Percentiles rank a stretch among this genome's conserved stretches.
Conservation (phyloP, 441 rosid genomes). For the Aleurites moluccanus region DNA sequence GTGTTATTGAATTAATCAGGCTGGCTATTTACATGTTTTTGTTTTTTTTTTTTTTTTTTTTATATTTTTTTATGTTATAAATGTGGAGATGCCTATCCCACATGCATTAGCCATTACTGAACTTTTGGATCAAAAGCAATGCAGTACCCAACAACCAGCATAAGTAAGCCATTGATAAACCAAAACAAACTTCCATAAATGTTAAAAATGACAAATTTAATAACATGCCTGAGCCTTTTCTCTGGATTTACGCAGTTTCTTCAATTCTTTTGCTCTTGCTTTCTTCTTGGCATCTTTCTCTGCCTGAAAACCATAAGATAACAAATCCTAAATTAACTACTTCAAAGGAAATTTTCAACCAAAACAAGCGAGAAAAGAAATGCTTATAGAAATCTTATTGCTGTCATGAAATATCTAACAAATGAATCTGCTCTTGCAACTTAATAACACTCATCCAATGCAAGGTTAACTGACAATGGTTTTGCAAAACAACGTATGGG, state of each 20-base stretch:
- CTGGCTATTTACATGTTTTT: not conserved
- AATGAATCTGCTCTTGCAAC: not conserved
- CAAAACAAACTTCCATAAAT: not conserved
- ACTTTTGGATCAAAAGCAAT: not conserved
- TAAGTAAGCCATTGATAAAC: conserved; percentile 2
- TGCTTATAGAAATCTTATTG: not conserved
- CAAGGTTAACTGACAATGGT: conserved; percentile 1
- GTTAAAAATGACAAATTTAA: not conserved
- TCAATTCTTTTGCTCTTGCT: conserved; percentile 91
- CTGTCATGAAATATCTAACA: not conserved
- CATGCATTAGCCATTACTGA: no score
- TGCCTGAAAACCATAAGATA: conserved; percentile 47
- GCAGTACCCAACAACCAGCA: not conserved
- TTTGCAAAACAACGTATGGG: not conserved
- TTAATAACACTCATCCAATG: not conserved
- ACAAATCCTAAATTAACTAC: conserved; percentile 8
- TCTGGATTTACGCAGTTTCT: conserved; percentile 78
- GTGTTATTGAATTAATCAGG: not conserved
- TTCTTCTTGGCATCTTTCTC: conserved; percentile 96
- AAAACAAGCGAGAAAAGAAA: not conserved
- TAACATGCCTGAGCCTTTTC: conserved; percentile 79
- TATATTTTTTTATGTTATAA: not conserved
- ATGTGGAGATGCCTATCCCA: not conserved
- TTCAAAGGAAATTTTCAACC: conserved; percentile 9
- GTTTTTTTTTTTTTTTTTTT: not conserved